Evolutionary conservation across 805 yeast species (phyloP), one percentile per base, ranked within the genome.

Genomic region (Saccharomycopsis babjevae): DNA sequence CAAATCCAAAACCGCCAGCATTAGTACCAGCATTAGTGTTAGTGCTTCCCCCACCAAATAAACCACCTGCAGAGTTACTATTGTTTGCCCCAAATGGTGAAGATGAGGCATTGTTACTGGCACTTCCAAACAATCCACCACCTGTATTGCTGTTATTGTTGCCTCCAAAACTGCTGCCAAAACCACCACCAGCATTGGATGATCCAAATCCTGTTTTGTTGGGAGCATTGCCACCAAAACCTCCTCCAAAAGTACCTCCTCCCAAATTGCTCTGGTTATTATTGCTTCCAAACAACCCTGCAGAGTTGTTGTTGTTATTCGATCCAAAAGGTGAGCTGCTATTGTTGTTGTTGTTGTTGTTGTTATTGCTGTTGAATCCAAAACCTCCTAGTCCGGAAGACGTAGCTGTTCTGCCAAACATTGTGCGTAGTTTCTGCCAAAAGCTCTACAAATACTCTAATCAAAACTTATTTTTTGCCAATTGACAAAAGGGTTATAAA

Each of bases 71-170:
- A 11, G 80, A 81, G 58, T 80, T 69, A 46, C 63, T 59, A 34
- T 60, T 57, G 61, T 66, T 59, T 5, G 72, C 72, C 43, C 70
- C 68, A 46, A 67, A 66, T 40, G 65, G 63, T 28, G 65, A 61
- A 25, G 61, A 13, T 59, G 64, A 10, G 65, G 64, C 18, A 72
- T 18, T 67, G 59, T 69, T 57, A 42, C 22, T 57, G 36, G 68
- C 68, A 61, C 65, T 68, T 16, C 81, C 81, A 69, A 77, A 77
- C 22, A 79, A 62, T 6, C 80, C 82, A 59, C 81, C 70, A 38
- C 64, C 60, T 30, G 64, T 58, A 30, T 56, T 63, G 36, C 60
- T 66, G 60, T 13, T 56, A 32, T 57, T n/a, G 56, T 62, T 46
- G 30, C 15, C 15, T 20, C 52, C 52, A 46, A 46, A 46, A 13